A percentile compares a stretch with the other conserved stretches of the same genome.
Conservation (phyloP, 192 early-diverging fungal species). For the Coemansia sp. region DNA sequence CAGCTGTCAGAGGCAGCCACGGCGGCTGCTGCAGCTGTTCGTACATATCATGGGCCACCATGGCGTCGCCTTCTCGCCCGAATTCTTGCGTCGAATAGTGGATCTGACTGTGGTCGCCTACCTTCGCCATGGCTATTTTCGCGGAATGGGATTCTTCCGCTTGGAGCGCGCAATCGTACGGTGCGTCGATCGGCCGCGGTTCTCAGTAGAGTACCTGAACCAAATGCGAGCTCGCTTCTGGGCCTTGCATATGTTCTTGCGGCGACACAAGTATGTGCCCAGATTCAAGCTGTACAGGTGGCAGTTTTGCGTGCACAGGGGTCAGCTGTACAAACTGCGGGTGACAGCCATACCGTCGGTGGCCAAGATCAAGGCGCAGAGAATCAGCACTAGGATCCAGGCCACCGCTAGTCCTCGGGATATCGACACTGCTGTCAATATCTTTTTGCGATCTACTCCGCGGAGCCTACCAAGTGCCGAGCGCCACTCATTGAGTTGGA, state of each 20-base stretch:
- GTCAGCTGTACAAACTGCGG: slow-evolving; percentile 2
- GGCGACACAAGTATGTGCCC: slow-evolving; percentile 23
- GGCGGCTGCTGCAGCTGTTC: slow-evolving; percentile 22
- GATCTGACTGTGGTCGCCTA: slow-evolving; percentile 13
- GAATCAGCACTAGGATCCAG: background rate
- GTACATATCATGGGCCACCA: slow-evolving; percentile 27
- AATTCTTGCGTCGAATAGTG: slow-evolving; percentile 12
- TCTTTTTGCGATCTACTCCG: slow-evolving; percentile 15
- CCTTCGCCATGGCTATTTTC: slow-evolving; percentile 24
- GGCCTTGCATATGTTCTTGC: slow-evolving; percentile 47
- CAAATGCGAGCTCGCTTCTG: slow-evolving; percentile 27
- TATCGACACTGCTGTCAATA: slow-evolving; percentile 11
- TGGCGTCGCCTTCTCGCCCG: background rate
- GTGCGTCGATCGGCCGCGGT: slow-evolving; percentile 14
- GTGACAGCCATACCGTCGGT: slow-evolving; percentile 20
- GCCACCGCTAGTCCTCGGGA: slow-evolving; percentile 3
- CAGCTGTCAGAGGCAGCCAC: background rate
- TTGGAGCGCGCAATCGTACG: slow-evolving; percentile 31
- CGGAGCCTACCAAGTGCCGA: background rate
- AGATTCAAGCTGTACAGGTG: slow-evolving; percentile 14
- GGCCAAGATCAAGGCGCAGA: slow-evolving; percentile 13
- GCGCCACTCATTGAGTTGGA: slow-evolving; percentile 1
- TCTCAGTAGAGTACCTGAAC: slow-evolving; percentile 15
- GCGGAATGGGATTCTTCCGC: slow-evolving; percentile 25
- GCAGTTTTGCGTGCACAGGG: slow-evolving; percentile 13